These are phyloP conservation scores for Fusarium incarnatum DNA, from an alignment of 2,329 filamentous ascomycete species.

Conservation along the genomic window DNA sequence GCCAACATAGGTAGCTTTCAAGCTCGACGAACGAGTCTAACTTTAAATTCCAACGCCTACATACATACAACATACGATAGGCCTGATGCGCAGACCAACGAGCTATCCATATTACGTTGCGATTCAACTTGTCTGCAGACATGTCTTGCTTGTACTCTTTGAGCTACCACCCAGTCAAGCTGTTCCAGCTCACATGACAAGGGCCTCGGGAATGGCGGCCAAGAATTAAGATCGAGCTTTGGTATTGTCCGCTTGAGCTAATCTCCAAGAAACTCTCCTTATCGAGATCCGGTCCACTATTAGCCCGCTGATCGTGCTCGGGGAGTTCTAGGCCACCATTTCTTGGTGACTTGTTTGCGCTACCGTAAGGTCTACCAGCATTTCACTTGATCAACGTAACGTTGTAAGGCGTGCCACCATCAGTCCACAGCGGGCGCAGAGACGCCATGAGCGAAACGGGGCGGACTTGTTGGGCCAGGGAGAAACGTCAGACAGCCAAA, in stretches of 20 bases:
- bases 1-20: background rate
- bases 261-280: constrained; percentile 20
- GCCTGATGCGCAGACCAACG: background rate
- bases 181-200: constrained; percentile 8
- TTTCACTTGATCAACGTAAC: background rate
- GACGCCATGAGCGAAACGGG: background rate
- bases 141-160: background rate
- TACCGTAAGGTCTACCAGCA: background rate
- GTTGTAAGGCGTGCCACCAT: background rate
- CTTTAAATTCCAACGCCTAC: background rate
- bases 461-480: background rate
- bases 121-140: background rate
- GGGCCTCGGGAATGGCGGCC: constrained; percentile 36
- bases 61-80: background rate
- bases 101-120: background rate
- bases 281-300: constrained; percentile 16
- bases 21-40: background rate
- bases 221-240: constrained; percentile 6
- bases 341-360: background rate
- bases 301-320: constrained; percentile 30
- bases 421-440: background rate
- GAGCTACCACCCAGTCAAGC: background rate
- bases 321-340: constrained; percentile 31
- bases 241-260: constrained; percentile 32
- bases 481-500: background rate